phyloP scores from a whole-genome alignment of 2,329 filamentous ascomycete genomes.

The Alternaria incomplexa region DNA sequence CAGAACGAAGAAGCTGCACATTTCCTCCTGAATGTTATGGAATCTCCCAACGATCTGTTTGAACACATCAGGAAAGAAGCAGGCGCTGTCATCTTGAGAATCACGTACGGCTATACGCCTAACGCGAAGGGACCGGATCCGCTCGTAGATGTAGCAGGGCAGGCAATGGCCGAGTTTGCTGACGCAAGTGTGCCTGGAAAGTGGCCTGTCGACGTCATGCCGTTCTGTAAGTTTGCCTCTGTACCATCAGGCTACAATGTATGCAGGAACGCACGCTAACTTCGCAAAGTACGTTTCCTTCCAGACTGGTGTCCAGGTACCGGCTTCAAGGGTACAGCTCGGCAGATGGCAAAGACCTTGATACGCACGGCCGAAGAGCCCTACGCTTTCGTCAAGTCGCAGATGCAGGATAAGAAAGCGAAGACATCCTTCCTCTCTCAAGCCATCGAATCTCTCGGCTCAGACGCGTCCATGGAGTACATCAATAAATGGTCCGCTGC shows the following conservation, averaged over 20 bases:
- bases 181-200: constrained; percentile 51
- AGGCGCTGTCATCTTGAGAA: constrained; percentile 35
- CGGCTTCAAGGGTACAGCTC: constrained; percentile 52
- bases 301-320: constrained; percentile 58
- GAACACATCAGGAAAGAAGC: constrained; percentile 38
- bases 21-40: constrained; percentile 33
- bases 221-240: constrained; percentile 43
- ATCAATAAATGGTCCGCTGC: constrained; percentile 52
- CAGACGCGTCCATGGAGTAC: constrained; percentile 40
- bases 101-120: constrained; percentile 52
- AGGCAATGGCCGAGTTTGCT: constrained; percentile 52
- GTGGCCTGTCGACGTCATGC: constrained; percentile 57
- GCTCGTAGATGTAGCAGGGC: constrained; percentile 51
- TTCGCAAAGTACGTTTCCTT: constrained; percentile 43
- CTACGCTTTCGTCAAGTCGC: constrained; percentile 53
- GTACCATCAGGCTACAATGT: background rate
- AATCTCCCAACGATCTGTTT: constrained; percentile 28
- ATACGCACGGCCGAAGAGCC: constrained; percentile 47
- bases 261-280: background rate
- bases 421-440: constrained; percentile 51
- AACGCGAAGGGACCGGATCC: constrained; percentile 51
- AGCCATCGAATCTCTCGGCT: constrained; percentile 43
- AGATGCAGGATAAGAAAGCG: constrained; percentile 43
- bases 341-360: constrained; percentile 44
- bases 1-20: constrained; percentile 39